Evolutionary conservation across 1,284 basidiomycete species (phyloP).

Genomic region (Boletus sp.): DNA sequence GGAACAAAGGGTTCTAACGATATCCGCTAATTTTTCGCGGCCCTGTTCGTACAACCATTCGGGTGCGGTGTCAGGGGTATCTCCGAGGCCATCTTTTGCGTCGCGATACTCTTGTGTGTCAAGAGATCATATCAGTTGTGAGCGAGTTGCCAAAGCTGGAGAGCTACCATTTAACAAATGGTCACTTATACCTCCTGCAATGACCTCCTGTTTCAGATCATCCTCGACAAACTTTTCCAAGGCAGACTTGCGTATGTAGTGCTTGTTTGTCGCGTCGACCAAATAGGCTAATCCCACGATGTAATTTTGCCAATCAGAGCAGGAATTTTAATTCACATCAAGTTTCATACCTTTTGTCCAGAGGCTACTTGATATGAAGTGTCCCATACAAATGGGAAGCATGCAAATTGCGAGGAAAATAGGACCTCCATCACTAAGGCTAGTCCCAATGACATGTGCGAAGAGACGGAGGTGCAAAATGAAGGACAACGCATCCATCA

Average conservation of each 20-base stretch:
- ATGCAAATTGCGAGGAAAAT: conserved; percentile 21
- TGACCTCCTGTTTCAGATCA: conserved; percentile 32
- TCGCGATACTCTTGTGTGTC: conserved; percentile 31
- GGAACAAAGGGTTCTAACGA: conserved; percentile 21
- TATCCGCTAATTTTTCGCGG: conserved; percentile 12
- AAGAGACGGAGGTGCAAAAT: conserved; percentile 26
- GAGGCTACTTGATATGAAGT: conserved; percentile 5
- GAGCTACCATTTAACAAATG: conserved; percentile 32
- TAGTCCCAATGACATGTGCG: conserved; percentile 14
- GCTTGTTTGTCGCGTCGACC: conserved; percentile 13
- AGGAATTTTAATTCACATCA: not conserved
- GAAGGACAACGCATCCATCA: conserved; percentile 16
- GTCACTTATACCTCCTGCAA: conserved; percentile 29
- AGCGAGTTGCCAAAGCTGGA: not conserved
- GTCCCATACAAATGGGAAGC: conserved; percentile 10
- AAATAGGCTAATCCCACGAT: conserved; percentile 17
- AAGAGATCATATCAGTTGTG: not conserved
- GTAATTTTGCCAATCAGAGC: not conserved
- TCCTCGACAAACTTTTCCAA: conserved; percentile 23
- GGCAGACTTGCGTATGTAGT: conserved; percentile 28
- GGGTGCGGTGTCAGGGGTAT: conserved; percentile 22
- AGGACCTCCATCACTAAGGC: conserved; percentile 18
- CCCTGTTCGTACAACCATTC: conserved; percentile 20
- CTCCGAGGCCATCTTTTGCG: conserved; percentile 27
- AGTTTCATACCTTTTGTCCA: conserved; percentile 22